phyloP scores from a whole-genome alignment of 176 grass and related monocot species.

The Puccinellia tenuiflora region DNA sequence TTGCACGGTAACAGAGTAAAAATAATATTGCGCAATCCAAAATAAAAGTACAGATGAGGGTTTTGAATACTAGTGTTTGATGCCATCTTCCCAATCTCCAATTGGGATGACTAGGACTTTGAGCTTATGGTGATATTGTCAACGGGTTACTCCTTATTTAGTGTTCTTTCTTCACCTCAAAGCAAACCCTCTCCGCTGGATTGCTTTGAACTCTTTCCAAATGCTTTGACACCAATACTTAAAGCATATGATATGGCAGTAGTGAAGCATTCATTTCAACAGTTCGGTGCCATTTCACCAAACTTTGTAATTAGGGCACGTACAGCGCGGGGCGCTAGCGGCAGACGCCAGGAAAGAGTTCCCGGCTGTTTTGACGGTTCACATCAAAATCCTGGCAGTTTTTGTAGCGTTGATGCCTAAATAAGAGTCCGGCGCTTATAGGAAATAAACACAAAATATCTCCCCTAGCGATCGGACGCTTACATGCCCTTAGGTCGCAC shows the following conservation, averaged over 20 bases:
- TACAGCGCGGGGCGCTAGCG: no score
- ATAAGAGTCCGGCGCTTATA: no score
- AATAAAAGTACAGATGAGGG: not conserved
- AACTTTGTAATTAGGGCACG: not conserved
- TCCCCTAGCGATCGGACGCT: no score
- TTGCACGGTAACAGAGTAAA: not conserved
- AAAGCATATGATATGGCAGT: not conserved
- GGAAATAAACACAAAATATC: no score
- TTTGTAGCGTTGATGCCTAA: no score
- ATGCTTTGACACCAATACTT: conserved; percentile 18
- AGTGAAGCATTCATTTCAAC: not conserved
- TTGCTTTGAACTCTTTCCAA: conserved; percentile 5
- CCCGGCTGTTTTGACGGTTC: no score
- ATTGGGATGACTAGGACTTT: not conserved
- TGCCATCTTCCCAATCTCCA: not conserved
- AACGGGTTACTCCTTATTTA: not conserved
- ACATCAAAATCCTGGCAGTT: no score
- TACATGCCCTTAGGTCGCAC: no score
- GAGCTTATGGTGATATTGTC: not conserved
- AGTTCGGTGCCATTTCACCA: not conserved
- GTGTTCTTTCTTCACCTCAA: not conserved
- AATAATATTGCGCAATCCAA: not conserved
- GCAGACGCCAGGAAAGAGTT: no score
- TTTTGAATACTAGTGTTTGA: not conserved
- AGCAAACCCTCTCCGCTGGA: not conserved